Evolutionary conservation across 2,329 filamentous ascomycete species (phyloP), one percentile per base, ranked within the genome.

Genomic region (Pleochaeta shiraiana): DNA sequence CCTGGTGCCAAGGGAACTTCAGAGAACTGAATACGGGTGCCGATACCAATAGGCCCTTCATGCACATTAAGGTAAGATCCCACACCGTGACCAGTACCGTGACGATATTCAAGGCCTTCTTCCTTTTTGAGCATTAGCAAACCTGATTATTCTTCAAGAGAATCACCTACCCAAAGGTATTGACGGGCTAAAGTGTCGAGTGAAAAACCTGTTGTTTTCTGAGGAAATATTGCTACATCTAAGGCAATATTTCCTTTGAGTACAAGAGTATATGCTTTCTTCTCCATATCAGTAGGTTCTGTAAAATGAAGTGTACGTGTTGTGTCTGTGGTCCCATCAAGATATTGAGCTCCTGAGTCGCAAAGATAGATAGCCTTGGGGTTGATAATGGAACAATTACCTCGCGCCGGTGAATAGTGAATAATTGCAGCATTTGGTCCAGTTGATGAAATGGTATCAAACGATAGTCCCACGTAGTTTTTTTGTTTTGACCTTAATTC

Each of bases 1-100:
- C 93, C 93, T n/a, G 89, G 80, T 0, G 89, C 83, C 33, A 98
- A 79, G 0, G 93, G 81, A 5, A 97, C 91, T 73, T 98, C 93
- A 0, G 89, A 86, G 73, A 92, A 96, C 70, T 95, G 88, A 45
- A 95, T 83, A 55, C 93, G 82, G 11, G 91, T 96, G 31, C 93
- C 93, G 66, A 98, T 95, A 24, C 93, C 93, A 67, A 98, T 95
- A 1, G 93, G 93, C 0, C 93, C 93, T 76, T 98, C 93, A 73
- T 98, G 93, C 0, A 98, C 93, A 69, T 98, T 98, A 71, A 98
- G 77, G 75, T 86, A 98, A 0, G 90, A 95, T 31, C 93, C 93
- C 39, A 98, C 88, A 53, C 93, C 93, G 73, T 98, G 93, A 11
- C 93, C 93, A 4, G 93, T 98, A 65, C 93, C 93, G 73, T 98